These are phyloP conservation scores for Gyrodon lividus DNA, from an alignment of 768 basidiomycete genomes.

Conservation along the genomic window DNA sequence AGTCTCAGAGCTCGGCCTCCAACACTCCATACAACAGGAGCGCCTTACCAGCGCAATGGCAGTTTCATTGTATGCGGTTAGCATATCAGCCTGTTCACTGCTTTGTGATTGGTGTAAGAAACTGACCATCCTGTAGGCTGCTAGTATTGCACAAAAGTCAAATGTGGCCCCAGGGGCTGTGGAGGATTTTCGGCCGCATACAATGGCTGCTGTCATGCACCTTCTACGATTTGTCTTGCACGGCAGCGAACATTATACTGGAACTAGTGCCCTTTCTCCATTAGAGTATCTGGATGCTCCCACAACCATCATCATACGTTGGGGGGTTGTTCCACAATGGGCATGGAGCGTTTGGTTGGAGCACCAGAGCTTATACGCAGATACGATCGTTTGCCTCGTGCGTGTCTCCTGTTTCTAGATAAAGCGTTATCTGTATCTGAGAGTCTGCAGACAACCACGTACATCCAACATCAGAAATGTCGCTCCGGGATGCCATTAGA, in stretches of 20 bases:
- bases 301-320: constrained; percentile 53
- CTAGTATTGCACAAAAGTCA: constrained; percentile 14
- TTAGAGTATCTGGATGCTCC: constrained; percentile 38
- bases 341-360: constrained; percentile 65
- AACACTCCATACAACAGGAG: constrained; percentile 23
- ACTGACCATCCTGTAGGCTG: constrained; percentile 15
- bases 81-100: constrained; percentile 1
- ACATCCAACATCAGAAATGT: constrained; percentile 44
- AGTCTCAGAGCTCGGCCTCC: constrained; percentile 1
- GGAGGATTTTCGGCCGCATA: constrained; percentile 46
- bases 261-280: constrained; percentile 11
- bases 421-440: constrained; percentile 4
- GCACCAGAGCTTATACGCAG: constrained; percentile 45
- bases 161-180: background rate
- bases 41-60: constrained; percentile 35
- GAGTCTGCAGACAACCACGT: constrained; percentile 46
- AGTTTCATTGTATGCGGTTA: constrained; percentile 37
- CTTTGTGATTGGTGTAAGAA: background rate
- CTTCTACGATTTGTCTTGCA: constrained; percentile 43
- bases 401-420: constrained; percentile 14
- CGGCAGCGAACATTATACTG: constrained; percentile 16
- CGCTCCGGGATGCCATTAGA: constrained; percentile 1
- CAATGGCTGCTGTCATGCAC: constrained; percentile 41
- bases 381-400: constrained; percentile 51
- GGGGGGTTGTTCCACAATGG: constrained; percentile 60